Conservation (phyloP, 140 eudicot genomes). For the Flaveria floridana region DNA sequence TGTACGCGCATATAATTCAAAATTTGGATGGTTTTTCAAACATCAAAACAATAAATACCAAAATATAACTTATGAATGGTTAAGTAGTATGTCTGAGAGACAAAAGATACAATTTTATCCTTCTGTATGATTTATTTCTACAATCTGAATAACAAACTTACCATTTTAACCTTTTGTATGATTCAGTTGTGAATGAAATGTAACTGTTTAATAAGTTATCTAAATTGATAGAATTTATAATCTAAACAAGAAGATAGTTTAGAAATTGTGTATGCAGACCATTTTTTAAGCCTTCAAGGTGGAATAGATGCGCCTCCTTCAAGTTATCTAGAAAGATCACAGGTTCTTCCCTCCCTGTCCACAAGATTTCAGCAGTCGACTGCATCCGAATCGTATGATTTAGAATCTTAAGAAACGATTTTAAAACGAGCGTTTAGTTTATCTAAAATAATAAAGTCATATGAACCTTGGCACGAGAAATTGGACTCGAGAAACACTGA, state of each 20-base stretch:
- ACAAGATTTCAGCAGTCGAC: slow-evolving; percentile 71
- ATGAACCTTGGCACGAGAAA: slow-evolving; percentile 74
- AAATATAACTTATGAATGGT: neutral
- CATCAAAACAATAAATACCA: neutral
- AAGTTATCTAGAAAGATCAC: slow-evolving; percentile 63
- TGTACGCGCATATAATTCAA: neutral
- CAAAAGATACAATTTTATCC: neutral
- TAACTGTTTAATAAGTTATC: neutral
- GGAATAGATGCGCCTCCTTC: slow-evolving; percentile 70
- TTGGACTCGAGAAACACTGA: slow-evolving; percentile 73
- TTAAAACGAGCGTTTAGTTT: neutral
- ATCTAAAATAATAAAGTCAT: slow-evolving; percentile 12
- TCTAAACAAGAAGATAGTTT: slow-evolving; percentile 4
- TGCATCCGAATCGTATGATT: slow-evolving; percentile 28
- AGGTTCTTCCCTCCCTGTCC: slow-evolving; percentile 67
- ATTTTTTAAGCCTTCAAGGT: slow-evolving; percentile 79
- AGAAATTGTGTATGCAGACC: slow-evolving; percentile 42
- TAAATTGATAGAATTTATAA: neutral
- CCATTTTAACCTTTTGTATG: neutral
- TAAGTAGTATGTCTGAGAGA: neutral
- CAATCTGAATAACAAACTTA: neutral
- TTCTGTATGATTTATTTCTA: neutral
- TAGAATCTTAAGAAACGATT: neutral
- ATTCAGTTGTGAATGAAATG: neutral
- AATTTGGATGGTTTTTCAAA: neutral